Base-by-base conservation (phyloP, 1,284 basidiomycete genomes). In the Pseudozyma pruni region DNA sequence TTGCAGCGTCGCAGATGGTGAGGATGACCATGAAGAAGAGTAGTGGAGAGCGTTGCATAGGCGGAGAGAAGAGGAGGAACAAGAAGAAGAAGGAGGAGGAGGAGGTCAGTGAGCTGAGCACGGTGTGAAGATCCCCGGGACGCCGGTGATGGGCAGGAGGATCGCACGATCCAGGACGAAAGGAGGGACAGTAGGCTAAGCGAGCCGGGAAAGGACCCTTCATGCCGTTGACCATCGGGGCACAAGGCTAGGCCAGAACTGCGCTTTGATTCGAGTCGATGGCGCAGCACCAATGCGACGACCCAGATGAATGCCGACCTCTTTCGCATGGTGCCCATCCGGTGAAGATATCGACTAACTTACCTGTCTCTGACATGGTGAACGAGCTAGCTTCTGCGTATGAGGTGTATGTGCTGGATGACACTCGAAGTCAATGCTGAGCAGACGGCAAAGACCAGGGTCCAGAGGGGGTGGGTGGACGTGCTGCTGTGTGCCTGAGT, bases 321-420 rank as follows among this genome's bases (percentile, higher is more conserved):
- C 27, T 11, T 29, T 29, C 11, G 7, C 6, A 29, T 29, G 11
- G 11, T 11, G 27, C 33, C 33, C 29, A 43, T 42, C n/a, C 13
- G 40, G 14, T 33, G 42, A 7, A 13, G 32, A 29, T 7, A 19
- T 32, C 32, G 31, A n/a, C 10, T 22, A n/a, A 55, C 60, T 42
- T 44, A 56, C 60, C 60, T 56, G 60, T 35, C 47, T 63, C 60
- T n/a, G 60, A 63, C 60, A 63, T 63, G 38, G 33, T 44, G 16
- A 31, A 8, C 13, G 25, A 31, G 32, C 20, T 25, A 19, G 7
- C 14, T n/a, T n/a, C n/a, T n/a, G n/a, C n/a, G n/a, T 17, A 11
- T 10, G 13, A 25, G 25, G 10, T 40, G 22, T 11, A 14, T 10
- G 39, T 13, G 20, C 8, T 17, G 37, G 27, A 29, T 29, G 7